These are phyloP conservation scores for Fusarium sambucinum DNA, from an alignment of 2,329 filamentous ascomycete species.

Conservation along the genomic window DNA sequence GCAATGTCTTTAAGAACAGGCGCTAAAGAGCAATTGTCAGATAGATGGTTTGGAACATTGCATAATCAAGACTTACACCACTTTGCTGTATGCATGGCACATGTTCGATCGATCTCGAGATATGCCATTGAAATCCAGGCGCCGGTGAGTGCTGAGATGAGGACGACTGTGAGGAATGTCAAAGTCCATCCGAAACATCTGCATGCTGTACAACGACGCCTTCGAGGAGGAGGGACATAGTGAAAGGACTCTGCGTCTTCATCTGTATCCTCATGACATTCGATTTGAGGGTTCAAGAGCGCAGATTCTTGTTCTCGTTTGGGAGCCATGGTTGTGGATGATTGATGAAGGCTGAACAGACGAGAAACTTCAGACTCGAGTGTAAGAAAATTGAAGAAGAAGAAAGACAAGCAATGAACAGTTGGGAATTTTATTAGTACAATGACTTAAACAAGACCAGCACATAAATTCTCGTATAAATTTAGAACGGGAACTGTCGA, in stretches of 20 bases:
- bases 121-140: slow-evolving; percentile 42
- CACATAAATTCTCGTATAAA: slow-evolving; percentile 8
- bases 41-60: rapidly evolving
- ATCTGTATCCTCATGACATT: slow-evolving; percentile 33
- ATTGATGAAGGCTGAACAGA: not conserved
- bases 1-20: slow-evolving; percentile 52
- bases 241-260: slow-evolving; percentile 37
- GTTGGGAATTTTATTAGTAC: not conserved
- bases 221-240: slow-evolving; percentile 26
- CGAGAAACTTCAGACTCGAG: not conserved
- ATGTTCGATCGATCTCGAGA: slow-evolving; percentile 42
- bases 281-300: slow-evolving; percentile 28
- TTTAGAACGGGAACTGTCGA: slow-evolving; percentile 20
- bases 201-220: slow-evolving; percentile 29
- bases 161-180: slow-evolving; percentile 10
- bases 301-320: slow-evolving; percentile 42
- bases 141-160: slow-evolving; percentile 35
- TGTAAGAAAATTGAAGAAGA: not conserved
- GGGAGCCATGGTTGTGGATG: slow-evolving; percentile 28
- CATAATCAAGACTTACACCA: slow-evolving; percentile 52
- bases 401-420: not conserved
- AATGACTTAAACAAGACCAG: not conserved
- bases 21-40: slow-evolving; percentile 40
- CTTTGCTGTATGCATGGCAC: slow-evolving; percentile 51
- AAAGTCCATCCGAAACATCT: slow-evolving; percentile 30